Evolutionary conservation across 805 yeast genomes (phyloP), one percentile per base, ranked within the genome.

Genomic region (Schwanniomyces vanrijiae): DNA sequence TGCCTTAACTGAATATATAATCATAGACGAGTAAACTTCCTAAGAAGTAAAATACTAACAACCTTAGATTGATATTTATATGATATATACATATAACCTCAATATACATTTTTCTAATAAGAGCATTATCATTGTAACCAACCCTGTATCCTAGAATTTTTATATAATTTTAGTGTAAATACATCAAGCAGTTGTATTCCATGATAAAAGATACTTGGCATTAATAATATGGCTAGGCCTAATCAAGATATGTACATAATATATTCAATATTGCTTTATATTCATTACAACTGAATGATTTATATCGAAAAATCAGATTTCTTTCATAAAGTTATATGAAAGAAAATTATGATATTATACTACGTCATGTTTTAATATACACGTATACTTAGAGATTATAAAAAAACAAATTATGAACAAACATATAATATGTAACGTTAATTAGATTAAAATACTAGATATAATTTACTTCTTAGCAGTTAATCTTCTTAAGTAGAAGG

Each of bases 401-500:
- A 44, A 37, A 26, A 43, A 37, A 37, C 34, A 37, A 44, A 28
- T 26, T 21, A 44, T 37, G 41, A 34, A 34, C 40, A 37, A 43
- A 25, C 37, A 37, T 43, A 43, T 21, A 25, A 31, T 37, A 33
- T 29, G 28, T 26, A 37, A 29, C 25, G 41, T 42, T 34, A 45
- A 42, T 37, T 38, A 38, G 41, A 38, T 38, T 38, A 24, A 38
- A 22, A 38, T 37, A 37, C 39, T 37, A 37, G 39, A 37, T 20
- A 24, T 38, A 38, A 52, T 48, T 86, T 90, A 92, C 88, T 92
- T 94, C 91, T 94, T 92, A 76, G 97, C 95, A 78, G 96, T 85
- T 81, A 94, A 84, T 90, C 96, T 92, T 87, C 96, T 90, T 78
- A 94, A 86, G 96, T 94, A 94, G 96, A 94, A 94, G 77, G 98